These are phyloP conservation scores for Scenedesmus sp. DNA, from an alignment of 163 green algal species.

Conservation along the genomic window DNA sequence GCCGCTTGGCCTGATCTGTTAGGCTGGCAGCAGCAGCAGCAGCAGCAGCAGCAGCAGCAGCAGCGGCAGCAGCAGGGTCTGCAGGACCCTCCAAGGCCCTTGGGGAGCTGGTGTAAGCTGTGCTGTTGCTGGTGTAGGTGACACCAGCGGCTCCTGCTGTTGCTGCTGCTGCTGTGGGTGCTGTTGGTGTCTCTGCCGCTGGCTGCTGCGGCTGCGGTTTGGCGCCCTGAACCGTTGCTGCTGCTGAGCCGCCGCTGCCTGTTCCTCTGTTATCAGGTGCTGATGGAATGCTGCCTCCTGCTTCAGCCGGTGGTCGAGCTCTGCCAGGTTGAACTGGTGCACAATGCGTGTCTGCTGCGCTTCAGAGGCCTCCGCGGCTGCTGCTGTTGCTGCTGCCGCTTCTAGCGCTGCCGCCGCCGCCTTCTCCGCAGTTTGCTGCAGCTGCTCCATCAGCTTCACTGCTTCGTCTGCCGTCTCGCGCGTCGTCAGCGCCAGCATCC, in stretches of 20 bases:
- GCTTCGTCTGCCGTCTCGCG: not conserved
- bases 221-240: not conserved
- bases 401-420: not conserved
- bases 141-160: not conserved
- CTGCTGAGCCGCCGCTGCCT: not conserved
- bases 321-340: not conserved
- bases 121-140: not conserved
- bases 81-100: not conserved
- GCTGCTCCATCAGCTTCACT: not conserved
- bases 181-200: too few relatives aligned
- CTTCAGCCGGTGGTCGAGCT: not conserved
- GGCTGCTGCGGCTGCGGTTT: not conserved
- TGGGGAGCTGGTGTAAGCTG: not conserved
- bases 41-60: not conserved
- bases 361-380: not conserved
- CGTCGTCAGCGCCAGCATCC: not conserved
- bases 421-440: not conserved
- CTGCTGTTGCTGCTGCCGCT: not conserved
- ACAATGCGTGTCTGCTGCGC: slow-evolving; percentile 9
- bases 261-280: not conserved
- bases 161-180: not conserved
- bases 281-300: not conserved
- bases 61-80: not conserved
- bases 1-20: not conserved
- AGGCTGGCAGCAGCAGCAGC: not conserved